Evolutionary conservation across 441 rosid genomes (phyloP), one percentile per base, ranked within the genome.

Genomic region (Macaranga tanarius): DNA sequence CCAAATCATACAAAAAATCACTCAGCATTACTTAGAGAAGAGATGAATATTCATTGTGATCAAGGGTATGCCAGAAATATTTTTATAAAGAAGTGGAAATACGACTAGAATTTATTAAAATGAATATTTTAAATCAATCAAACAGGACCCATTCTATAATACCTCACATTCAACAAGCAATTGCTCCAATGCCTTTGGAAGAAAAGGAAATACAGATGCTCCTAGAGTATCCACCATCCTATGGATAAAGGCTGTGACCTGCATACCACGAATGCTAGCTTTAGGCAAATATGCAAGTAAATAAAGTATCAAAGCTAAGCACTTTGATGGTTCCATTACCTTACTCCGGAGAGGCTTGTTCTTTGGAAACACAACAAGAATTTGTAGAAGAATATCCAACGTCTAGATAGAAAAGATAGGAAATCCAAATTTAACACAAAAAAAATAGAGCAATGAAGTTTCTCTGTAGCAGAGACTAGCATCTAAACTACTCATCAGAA

Each of bases 141-240:
- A n/a, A 51, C 12, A 47, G 50, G 38, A 57, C 61, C 6, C 26
- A 7, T 55, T 65, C 45, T 70, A 10, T 28, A 58, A 59, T 90
- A 95, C 99, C 99, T 92, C 96, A 76, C 90, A 87, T 77, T 92
- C 96, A 19, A 88, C 87, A 79, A 91, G 96, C 79, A 94, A 84
- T 71, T 90, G 96, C 79, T 79, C 93, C 81, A 94, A 70, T 76
- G 96, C 95, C 86, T 85, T 92, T 26, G 98, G 97, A 22, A 92
- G 98, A 80, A 77, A 94, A 52, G 98, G 98, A 76, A 94, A 92
- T 50, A 94, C 97, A 4, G 90, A 87, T 70, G 87, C 76, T 69
- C 98, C 98, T 50, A 94, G 84, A 25, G 93, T 90, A 71, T 94
- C 97, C 79, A 92, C 96, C 97, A 94, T 94, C 67, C 97, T 91